Evolutionary conservation across 768 basidiomycete genomes (phyloP).

Genomic region (Mycena crocata): DNA sequence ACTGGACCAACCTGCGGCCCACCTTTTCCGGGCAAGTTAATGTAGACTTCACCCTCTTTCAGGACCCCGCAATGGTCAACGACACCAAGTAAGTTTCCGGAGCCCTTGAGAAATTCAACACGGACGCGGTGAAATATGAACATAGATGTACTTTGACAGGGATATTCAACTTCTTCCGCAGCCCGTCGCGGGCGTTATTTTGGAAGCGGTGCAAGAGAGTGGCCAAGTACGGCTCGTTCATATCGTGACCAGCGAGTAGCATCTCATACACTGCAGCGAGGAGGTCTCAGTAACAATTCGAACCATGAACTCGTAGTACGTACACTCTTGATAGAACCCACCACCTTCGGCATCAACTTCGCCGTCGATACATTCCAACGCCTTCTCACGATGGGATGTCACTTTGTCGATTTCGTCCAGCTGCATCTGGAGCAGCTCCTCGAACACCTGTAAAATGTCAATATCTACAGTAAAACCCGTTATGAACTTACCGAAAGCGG

Average conservation of each 20-base stretch:
- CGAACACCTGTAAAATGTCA: constrained; percentile 23
- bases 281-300: background rate
- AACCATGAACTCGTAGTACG: background rate
- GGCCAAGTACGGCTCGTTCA: constrained; percentile 37
- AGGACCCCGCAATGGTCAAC: constrained; percentile 36
- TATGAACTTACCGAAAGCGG: constrained; percentile 7
- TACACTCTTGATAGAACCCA: constrained; percentile 31
- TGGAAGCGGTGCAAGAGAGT: constrained; percentile 30
- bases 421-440: constrained; percentile 29
- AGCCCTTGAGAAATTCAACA: constrained; percentile 21
- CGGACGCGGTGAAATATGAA: background rate
- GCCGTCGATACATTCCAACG: constrained; percentile 30
- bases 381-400: constrained; percentile 24
- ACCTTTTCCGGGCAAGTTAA: constrained; percentile 33
- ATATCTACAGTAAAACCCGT: background rate
- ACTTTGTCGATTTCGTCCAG: constrained; percentile 30
- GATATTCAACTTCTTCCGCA: constrained; percentile 37
- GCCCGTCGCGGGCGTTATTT: constrained; percentile 15
- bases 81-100: constrained; percentile 33
- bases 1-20: constrained; percentile 33
- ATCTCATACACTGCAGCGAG: constrained; percentile 34
- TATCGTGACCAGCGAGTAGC: constrained; percentile 36
- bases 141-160: constrained; percentile 24
- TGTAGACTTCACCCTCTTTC: constrained; percentile 37
- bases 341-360: constrained; percentile 30